Conservation (phyloP, 2,329 filamentous ascomycete genomes). For the Didymosphaeria variabile region DNA sequence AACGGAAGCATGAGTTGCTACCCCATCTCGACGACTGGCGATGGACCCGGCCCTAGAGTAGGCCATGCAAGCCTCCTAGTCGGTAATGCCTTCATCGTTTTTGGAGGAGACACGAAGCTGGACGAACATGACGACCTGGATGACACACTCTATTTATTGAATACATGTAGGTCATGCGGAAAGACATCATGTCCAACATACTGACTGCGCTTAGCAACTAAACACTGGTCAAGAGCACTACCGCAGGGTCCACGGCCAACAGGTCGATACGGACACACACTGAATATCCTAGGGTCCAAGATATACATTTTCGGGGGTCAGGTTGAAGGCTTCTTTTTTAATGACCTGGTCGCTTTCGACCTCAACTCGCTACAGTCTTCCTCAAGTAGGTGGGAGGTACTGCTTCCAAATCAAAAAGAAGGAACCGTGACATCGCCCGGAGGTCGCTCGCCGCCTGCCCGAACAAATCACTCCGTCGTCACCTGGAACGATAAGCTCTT, state of each 20-base stretch:
- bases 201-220: constrained; percentile 73
- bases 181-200: constrained; percentile 1
- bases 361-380: constrained; percentile 92
- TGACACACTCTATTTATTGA: constrained; percentile 94
- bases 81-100: constrained; percentile 98
- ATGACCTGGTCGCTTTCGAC: constrained; percentile 94
- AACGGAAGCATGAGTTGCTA: constrained; percentile 85
- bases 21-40: constrained; percentile 87
- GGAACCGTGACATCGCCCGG: constrained; percentile 47
- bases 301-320: constrained; percentile 98
- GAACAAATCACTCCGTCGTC: constrained; percentile 94
- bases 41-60: constrained; percentile 93
- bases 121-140: constrained; percentile 91
- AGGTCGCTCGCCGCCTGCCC: constrained; percentile 71
- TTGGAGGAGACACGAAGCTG: constrained; percentile 97
- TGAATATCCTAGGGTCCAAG: constrained; percentile 96
- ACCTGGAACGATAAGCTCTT: constrained; percentile 94
- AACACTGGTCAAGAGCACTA: constrained; percentile 95
- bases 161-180: constrained; percentile 79
- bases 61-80: constrained; percentile 94
- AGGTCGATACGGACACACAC: constrained; percentile 92
- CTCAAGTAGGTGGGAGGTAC: constrained; percentile 91
- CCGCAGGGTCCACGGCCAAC: constrained; percentile 86
- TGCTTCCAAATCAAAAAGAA: constrained; percentile 76
- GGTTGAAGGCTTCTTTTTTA: constrained; percentile 98